phyloP scores from a whole-genome alignment of 352 stramenopile genomes.

The Phytophthora hibernalis region DNA sequence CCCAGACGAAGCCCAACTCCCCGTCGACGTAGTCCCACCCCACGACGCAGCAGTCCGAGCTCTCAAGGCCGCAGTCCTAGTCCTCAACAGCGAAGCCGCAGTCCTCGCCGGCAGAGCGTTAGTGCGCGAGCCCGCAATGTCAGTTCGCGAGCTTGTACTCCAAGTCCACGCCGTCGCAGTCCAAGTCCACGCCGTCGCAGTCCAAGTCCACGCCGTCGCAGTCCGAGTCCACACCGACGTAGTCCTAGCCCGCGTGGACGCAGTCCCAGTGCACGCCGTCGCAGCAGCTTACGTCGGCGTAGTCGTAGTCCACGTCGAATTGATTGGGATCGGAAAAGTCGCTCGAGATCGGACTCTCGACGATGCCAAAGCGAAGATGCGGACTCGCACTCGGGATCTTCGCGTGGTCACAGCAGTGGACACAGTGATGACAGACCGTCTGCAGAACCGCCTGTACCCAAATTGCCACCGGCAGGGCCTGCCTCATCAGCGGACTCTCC shows the following conservation, averaged over 20 bases:
- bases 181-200: constrained; percentile 10
- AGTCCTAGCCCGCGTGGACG: background rate
- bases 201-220: constrained; percentile 5
- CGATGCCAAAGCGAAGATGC: constrained; percentile 15
- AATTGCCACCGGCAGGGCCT: constrained; percentile 1
- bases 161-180: constrained; percentile 7
- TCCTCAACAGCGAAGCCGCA: background rate
- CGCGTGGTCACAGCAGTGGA: constrained; percentile 27
- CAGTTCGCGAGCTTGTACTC: background rate
- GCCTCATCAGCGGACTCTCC: background rate
- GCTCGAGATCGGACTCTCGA: constrained; percentile 29
- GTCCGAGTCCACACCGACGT: background rate
- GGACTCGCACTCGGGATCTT: constrained; percentile 27
- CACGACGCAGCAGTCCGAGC: constrained; percentile 12
- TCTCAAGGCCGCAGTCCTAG: constrained; percentile 13
- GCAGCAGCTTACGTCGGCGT: constrained; percentile 15
- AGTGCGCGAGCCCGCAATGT: constrained; percentile 10
- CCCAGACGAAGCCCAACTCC: constrained; percentile 9
- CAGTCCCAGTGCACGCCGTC: constrained; percentile 12
- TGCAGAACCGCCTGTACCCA: constrained; percentile 1
- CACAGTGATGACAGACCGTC: constrained; percentile 13
- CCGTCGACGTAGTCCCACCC: constrained; percentile 7
- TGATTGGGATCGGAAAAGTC: constrained; percentile 24
- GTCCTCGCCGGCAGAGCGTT: background rate
- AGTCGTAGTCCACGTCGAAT: constrained; percentile 19